Base-by-base conservation (phyloP, 2,329 filamentous ascomycete genomes). In the Colletotrichum cordylinicola region DNA sequence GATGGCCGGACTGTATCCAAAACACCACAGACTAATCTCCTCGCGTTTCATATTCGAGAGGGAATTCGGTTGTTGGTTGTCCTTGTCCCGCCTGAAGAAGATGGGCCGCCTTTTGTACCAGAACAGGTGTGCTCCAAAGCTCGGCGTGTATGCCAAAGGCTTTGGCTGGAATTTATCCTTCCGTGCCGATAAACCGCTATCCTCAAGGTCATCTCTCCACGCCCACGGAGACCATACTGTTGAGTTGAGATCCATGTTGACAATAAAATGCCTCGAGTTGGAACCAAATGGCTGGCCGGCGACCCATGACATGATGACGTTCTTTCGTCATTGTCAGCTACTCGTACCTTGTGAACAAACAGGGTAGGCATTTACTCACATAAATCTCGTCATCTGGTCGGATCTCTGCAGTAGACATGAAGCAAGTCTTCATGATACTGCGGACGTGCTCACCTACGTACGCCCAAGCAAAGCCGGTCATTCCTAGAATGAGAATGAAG, bases 401-500 rank as follows among this genome's bases (percentile, higher is more conserved):
- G 16, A 56, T 27, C 1, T 27, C 52, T 27, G 52, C 52, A 15
- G 21, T 27, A 6, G 52, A 8, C 52, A 56, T 56, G 52, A 56
- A 27, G 8, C 24, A 56, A 16, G 52, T 3, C 0, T 27, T 56
- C 0, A 56, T 24, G 52, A 56, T 15, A 1, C 24, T 24, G 13
- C 24, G 21, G 13, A 1, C 15, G 21, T 56, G 13, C 0, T 56
- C 52, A 0, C 4, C 24, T 5, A 56, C 0, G 21, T 56, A 56
- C 21, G 4, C 0, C 24, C 52, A 48, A 0, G 39, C 21, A 24
- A 56, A 24, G 0, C 52, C 52, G 21, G 52, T 27, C 21, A 56
- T 24, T 56, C 52, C 52, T 7, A 56, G 7, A 16, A 56, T 10
- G 12, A 56, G 1, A 56, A 56, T 24, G 52, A 56, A 27, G 0